Conservation (phyloP, 495 filamentous ascomycete genomes). For the Daldinia concentrica region DNA sequence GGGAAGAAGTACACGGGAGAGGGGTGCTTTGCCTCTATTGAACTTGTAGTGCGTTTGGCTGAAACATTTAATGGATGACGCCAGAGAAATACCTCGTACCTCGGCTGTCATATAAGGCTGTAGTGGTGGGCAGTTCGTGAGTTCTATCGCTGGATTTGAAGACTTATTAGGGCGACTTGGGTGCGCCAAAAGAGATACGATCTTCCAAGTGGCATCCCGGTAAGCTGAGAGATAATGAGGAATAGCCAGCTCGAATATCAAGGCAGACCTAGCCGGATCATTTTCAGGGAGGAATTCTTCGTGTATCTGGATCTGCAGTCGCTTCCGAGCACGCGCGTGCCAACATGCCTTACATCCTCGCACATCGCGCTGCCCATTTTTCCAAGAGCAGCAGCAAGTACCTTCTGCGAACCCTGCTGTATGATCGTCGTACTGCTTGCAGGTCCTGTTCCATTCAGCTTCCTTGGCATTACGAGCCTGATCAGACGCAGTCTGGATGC, state of each 20-base stretch:
- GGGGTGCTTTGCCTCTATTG: slow-evolving; percentile 20
- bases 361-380: slow-evolving; percentile 49
- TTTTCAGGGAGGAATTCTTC: slow-evolving; percentile 59
- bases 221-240: slow-evolving; percentile 53
- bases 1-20: slow-evolving; percentile 33
- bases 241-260: slow-evolving; percentile 58
- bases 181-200: slow-evolving; percentile 42
- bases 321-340: slow-evolving; percentile 27
- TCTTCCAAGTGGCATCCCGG: slow-evolving; percentile 57
- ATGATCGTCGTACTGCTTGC: slow-evolving; percentile 50
- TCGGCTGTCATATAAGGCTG: slow-evolving; percentile 10
- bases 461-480: slow-evolving; percentile 47
- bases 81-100: slow-evolving; percentile 37
- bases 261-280: slow-evolving; percentile 37
- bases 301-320: slow-evolving; percentile 52
- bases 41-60: slow-evolving; percentile 49
- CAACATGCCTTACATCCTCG: slow-evolving; percentile 37
- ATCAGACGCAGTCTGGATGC: slow-evolving; percentile 50
- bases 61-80: slow-evolving; percentile 49
- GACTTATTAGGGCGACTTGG: slow-evolving; percentile 5
- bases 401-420: slow-evolving; percentile 47
- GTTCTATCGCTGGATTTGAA: slow-evolving; percentile 25
- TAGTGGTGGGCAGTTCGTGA: slow-evolving; percentile 38
- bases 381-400: slow-evolving; percentile 38
- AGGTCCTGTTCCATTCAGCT: slow-evolving; percentile 50